Evolutionary conservation across 1,284 basidiomycete species (phyloP), one percentile per base, ranked within the genome.

Genomic region (Dichomitus squalens): DNA sequence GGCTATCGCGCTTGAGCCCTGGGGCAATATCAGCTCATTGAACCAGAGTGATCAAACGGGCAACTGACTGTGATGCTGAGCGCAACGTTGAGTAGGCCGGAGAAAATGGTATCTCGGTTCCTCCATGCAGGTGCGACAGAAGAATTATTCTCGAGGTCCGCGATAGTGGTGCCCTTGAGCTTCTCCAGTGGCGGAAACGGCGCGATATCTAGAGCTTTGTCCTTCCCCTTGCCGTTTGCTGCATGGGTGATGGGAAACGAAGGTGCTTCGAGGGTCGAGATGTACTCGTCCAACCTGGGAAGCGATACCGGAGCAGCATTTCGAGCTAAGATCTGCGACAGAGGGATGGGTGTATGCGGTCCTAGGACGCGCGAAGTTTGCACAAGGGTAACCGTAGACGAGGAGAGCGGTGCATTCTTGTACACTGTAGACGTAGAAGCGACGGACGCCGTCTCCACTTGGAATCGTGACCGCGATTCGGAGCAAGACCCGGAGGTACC

Each of bases 1-100:
- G 4, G 85, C 82, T 39, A 88, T 73, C 31, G 78, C 80, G 69
- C 86, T 88, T 1, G 87, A 89, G 18, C 87, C 87, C 86, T 88
- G 46, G 4, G 14, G 7, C 9, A 12, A 21, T 34, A 34, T 14
- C 5, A 47, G 44, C 12, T 18, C 11, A 33, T 44, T 7, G 12
- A 47, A n/a, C 2, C 2, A 40, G 0, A 34, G 29, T n/a, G 20
- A 8, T 23, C 11, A 7, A 14, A 7, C 12, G 20, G 7, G n/a
- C 16, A 21, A 71, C 80, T 51, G 64, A 88, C 87, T 48, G 82
- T 79, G 39, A 85, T 63, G 14, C 82, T 84, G 46, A 88, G 70
- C 5, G 80, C 66, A 48, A 65, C 68, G 53, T 65, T 77, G 70
- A 60, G 76, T 57, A 68, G 67, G 59, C 52, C 71, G 21, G 79